These are phyloP conservation scores for Pythium phragmitis DNA, from an alignment of 352 stramenopile genomes.

Conservation along the genomic window DNA sequence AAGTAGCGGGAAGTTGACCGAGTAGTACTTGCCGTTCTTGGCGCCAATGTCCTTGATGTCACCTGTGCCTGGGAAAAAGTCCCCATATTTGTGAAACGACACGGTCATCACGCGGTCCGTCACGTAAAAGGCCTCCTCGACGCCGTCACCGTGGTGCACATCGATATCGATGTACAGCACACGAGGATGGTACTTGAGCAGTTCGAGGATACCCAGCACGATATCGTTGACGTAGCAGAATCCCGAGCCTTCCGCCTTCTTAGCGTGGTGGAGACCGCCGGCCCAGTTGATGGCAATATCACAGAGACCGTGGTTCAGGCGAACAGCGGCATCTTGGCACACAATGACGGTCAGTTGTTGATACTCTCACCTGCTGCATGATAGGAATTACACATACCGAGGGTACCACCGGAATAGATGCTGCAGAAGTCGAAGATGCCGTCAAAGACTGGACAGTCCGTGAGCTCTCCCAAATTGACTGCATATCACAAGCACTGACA, in stretches of 20 bases:
- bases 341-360: not conserved
- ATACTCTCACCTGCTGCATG: not conserved
- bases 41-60: slow-evolving; percentile 83
- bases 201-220: slow-evolving; percentile 97
- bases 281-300: slow-evolving; percentile 99
- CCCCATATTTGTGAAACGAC: slow-evolving; percentile 99
- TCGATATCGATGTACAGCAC: slow-evolving; percentile 99
- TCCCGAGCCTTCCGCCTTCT: slow-evolving; percentile 97
- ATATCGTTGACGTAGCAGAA: slow-evolving; percentile 99
- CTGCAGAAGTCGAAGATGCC: slow-evolving; percentile 98
- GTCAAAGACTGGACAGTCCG: slow-evolving; percentile 99
- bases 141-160: slow-evolving; percentile 98
- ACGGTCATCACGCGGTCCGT: slow-evolving; percentile 98
- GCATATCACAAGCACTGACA: not conserved
- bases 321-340: slow-evolving; percentile 91
- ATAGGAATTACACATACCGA: slow-evolving; percentile 51
- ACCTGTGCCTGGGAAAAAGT: slow-evolving; percentile 98
- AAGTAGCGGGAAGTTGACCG: slow-evolving; percentile 98
- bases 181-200: slow-evolving; percentile 96
- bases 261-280: slow-evolving; percentile 98
- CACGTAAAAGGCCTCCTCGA: slow-evolving; percentile 99
- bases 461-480: slow-evolving; percentile 96
- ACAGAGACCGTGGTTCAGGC: slow-evolving; percentile 94
- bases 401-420: slow-evolving; percentile 95
- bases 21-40: slow-evolving; percentile 96